Percentiles rank a stretch among this genome's conserved stretches.
phyloP scores from a whole-genome alignment of 306 rosid genomes.

The Citrullus colocynthis region DNA sequence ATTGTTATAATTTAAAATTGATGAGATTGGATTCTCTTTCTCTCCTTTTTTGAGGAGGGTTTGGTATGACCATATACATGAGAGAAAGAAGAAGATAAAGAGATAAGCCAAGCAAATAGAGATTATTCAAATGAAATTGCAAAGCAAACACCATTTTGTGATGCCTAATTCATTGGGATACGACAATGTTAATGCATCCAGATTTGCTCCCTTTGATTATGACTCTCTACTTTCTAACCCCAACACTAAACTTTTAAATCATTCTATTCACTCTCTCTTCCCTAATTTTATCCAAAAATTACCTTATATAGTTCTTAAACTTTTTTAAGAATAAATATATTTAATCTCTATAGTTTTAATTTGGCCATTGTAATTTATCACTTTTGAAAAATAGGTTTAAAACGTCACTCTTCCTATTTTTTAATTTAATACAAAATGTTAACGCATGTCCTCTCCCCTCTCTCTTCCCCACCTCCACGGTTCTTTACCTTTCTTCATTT shows the following conservation, averaged over 20 bases:
- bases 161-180: conserved; percentile 4
- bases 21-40: conserved; percentile 3
- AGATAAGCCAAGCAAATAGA: background rate
- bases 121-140: background rate
- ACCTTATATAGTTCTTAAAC: too few relatives aligned
- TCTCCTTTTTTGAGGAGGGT: background rate
- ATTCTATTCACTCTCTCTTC: background rate
- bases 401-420: too few relatives aligned
- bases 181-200: conserved; percentile 1
- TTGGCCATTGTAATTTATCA: too few relatives aligned
- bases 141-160: background rate
- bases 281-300: background rate
- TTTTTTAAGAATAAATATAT: too few relatives aligned
- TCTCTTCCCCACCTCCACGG: too few relatives aligned
- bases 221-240: background rate
- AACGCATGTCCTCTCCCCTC: too few relatives aligned
- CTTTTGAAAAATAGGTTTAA: too few relatives aligned
- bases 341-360: too few relatives aligned
- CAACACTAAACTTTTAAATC: background rate
- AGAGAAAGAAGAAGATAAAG: background rate
- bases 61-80: background rate
- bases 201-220: conserved; percentile 4
- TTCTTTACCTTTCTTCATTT: too few relatives aligned
- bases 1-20: background rate
- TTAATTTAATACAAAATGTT: too few relatives aligned